Evolutionary conservation across 306 rosid genomes (phyloP), one percentile per base, ranked within the genome.

Genomic region (Sophora flavescens): DNA sequence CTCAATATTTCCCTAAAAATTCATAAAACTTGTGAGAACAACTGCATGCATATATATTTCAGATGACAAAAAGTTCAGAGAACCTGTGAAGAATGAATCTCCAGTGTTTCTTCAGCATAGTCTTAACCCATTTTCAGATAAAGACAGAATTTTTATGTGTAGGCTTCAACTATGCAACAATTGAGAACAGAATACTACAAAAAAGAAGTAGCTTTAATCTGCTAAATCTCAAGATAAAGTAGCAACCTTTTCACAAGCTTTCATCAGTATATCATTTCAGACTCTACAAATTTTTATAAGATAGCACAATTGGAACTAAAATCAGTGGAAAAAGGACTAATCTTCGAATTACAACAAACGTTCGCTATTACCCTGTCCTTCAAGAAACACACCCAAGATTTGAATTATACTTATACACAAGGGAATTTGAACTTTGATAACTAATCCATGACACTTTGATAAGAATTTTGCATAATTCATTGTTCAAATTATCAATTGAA

Each of bases 1-100:
- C 15, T 39, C 64, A 7, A 62, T 38, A 28, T 78, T 41, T 32
- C 45, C 41, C 66, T 62, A 3, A 6, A 65, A 42, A 62, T 26
- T 63, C 59, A 52, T 8, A n/a, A 61, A 48, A 35, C 33, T 2
- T 8, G 57, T 60, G 28, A 36, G 28, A 35, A 52, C 18, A 4
- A 4, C 52, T 12, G 14, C 52, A 48, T 30, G 8, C 48, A 26
- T 44, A 11, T 45, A 42, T 7, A 47, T 3, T 67, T 47, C 2
- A 28, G 1, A 47, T 30, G 12, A 44, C 13, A 44, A 44, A 44
- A 11, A 2, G 11, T 44, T 10, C 5, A 3, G 5, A 44, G 14
- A 44, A 53, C 13, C 9, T 53, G 30, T 2, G 16, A 8, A 53
- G 5, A 6, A 16, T 53, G 60, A 53, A 17, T 53, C 32, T 53